These are phyloP conservation scores for Fragaria vesca DNA, from an alignment of 306 rosid genomes.

Conservation along the genomic window DNA sequence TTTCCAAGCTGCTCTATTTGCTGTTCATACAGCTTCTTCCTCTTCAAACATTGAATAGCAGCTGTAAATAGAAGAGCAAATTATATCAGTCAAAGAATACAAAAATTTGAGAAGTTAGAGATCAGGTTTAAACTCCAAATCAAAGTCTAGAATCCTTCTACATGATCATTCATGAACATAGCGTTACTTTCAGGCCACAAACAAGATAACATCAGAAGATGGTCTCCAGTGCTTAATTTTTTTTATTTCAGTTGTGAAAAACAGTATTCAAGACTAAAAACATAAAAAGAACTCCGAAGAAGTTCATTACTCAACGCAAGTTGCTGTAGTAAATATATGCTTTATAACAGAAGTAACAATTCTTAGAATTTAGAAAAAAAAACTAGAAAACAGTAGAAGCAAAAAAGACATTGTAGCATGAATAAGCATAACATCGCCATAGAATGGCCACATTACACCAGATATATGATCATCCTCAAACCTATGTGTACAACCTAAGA, in stretches of 20 bases:
- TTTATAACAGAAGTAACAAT: neutral
- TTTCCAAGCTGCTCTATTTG: constrained; percentile 98
- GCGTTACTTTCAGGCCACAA: neutral
- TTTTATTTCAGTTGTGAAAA: neutral
- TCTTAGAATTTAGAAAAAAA: neutral
- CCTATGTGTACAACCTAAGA: no score
- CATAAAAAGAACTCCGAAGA: no score
- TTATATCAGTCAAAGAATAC: neutral
- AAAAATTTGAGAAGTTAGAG: neutral
- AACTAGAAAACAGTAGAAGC: neutral
- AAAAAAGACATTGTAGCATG: neutral
- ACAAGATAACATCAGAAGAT: neutral
- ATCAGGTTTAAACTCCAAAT: neutral
- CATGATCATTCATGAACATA: neutral
- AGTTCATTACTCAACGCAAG: neutral
- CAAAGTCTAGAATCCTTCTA: neutral
- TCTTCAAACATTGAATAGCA: constrained; percentile 96
- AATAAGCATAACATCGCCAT: neutral
- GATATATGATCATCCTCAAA: no score
- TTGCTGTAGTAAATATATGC: neutral
- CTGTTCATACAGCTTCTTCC: constrained; percentile 91
- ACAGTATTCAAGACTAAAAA: neutral
- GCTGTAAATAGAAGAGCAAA: constrained; percentile 39
- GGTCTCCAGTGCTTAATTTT: neutral
- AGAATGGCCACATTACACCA: neutral